Percentiles rank a stretch among this genome's conserved stretches.
These are phyloP conservation scores for Suillus lakei DNA, from an alignment of 768 basidiomycete species.

Conservation along the genomic window DNA sequence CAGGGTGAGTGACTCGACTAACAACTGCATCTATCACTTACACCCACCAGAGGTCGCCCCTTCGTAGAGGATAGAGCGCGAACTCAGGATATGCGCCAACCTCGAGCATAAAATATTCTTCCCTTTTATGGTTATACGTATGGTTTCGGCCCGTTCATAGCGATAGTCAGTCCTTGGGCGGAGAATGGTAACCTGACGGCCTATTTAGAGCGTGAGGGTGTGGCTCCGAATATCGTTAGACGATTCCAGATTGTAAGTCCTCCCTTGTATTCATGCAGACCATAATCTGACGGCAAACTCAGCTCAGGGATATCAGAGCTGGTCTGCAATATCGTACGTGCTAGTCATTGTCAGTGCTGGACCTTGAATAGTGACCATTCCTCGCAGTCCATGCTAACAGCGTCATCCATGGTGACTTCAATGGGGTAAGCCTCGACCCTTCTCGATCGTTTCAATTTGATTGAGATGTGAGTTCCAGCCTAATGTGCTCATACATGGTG, in stretches of 20 bases:
- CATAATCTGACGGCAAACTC: not conserved
- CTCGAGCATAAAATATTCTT: conserved; percentile 24
- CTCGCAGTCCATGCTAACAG: not conserved
- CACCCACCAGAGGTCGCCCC: not conserved
- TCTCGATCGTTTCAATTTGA: too few relatives aligned
- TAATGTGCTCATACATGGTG: conserved; percentile 49
- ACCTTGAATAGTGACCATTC: not conserved
- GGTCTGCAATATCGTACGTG: not conserved
- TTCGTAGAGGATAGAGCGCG: conserved; percentile 21
- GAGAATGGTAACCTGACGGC: conserved; percentile 18
- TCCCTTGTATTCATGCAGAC: not conserved
- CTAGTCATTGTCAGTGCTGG: not conserved
- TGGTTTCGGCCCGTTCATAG: conserved; percentile 25
- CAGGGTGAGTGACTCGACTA: not conserved
- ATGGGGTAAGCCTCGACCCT: conserved; percentile 3
- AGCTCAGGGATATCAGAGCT: not conserved
- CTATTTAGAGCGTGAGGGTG: conserved; percentile 15
- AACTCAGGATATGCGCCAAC: conserved; percentile 25
- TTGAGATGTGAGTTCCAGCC: conserved; percentile 28
- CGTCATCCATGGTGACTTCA: conserved; percentile 13
- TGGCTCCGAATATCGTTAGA: conserved; percentile 8
- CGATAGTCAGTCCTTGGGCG: conserved; percentile 27
- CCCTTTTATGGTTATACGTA: conserved; percentile 19
- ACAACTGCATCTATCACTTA: not conserved
- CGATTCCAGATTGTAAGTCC: conserved; percentile 21